Conservation (phyloP, 441 rosid genomes). For the Theobroma grandiflorum region DNA sequence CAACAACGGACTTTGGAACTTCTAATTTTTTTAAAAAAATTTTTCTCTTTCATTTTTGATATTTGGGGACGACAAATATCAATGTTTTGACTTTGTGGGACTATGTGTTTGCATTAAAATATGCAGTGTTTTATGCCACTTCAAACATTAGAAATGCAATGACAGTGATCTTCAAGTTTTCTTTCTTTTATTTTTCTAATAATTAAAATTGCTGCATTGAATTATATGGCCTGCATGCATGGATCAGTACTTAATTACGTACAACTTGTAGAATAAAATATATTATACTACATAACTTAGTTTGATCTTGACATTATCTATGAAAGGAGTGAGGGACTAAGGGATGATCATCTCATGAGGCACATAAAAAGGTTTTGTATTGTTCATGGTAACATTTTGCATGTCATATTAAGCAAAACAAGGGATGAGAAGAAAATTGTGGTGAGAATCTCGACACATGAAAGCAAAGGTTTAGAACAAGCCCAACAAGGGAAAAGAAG, state of each 20-base stretch:
- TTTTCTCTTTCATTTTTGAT: background rate
- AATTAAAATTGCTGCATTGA: background rate
- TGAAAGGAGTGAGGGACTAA: too few relatives aligned
- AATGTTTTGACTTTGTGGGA: conserved; percentile 41
- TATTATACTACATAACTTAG: background rate
- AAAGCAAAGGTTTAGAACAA: background rate
- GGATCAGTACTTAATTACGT: background rate
- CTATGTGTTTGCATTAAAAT: conserved; percentile 18
- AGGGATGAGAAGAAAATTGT: background rate
- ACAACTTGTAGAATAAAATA: background rate
- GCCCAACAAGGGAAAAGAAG: background rate
- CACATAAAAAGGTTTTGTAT: too few relatives aligned
- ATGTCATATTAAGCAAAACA: too few relatives aligned
- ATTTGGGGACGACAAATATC: conserved; percentile 28
- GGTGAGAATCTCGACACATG: background rate
- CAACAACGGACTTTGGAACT: conserved; percentile 49
- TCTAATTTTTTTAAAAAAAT: background rate
- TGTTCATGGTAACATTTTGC: too few relatives aligned
- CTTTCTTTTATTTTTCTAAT: background rate
- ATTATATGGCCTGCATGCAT: background rate
- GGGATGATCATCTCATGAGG: too few relatives aligned
- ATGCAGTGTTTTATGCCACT: background rate
- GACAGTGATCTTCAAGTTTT: background rate
- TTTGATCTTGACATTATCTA: too few relatives aligned
- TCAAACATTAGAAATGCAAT: background rate